Base-by-base conservation (phyloP, 2,329 filamentous ascomycete species). In the Ophiostoma australiae region DNA sequence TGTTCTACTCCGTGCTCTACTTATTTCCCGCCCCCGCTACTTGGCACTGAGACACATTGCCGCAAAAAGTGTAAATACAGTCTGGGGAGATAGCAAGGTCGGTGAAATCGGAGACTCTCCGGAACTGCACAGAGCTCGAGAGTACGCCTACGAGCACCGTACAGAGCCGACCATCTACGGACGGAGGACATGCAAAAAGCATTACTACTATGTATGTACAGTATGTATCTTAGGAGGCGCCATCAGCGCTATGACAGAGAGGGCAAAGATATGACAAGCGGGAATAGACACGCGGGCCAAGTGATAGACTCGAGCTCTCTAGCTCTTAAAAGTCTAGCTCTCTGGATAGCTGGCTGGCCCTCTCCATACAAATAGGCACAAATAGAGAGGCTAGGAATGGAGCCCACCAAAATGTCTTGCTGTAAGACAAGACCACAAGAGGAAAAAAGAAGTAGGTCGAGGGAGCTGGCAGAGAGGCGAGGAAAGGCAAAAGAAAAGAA, bases 231-330 rank as follows among this genome's bases (percentile, higher is more conserved):
- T 37, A n/a, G 44, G 52, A 27, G 27, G n/a, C 52, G 52, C 13
- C 52, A 27, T 27, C 52, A 58, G n/a, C 52, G 52, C 52, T 58
- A 58, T 58, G 52, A 58, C 52, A 27, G 52, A 58, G n/a, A 58
- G n/a, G 5, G 52, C n/a, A 58, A 58, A 58, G 52, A 58, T 58
- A 31, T 27, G 52, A 31, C 52, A 58, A 58, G 52, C 52, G 52
- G 52, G n/a, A 58, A 27, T 27, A 27, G 52, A 31, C n/a, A 58
- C 23, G 52, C 52, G 52, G 52, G 4, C 52, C 52, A 58, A 58
- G 52, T 58, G 44, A 48, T 48, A 48, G 44, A 44, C 17, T n/a
- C 20, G 17, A 48, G 44, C 44, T 48, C 10, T 39, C 44, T 48
- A 48, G 44, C 44, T 48, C 20, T 17, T 48, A 48, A 8, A 20